These are phyloP conservation scores for Ophiocytium majus DNA, from an alignment of 352 stramenopile species.

Conservation along the genomic window DNA sequence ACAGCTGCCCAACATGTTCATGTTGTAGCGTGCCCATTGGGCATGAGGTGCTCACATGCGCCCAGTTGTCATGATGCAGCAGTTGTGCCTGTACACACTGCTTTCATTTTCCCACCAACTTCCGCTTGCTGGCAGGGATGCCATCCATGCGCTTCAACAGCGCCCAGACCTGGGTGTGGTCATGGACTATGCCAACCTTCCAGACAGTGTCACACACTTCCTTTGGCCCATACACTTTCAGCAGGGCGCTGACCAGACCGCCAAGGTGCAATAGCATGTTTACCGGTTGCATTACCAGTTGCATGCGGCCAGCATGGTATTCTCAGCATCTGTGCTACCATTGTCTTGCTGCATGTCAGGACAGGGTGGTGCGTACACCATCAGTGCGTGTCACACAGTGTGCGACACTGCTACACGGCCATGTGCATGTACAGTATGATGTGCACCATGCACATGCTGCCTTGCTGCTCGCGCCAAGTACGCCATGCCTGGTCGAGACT, in stretches of 20 bases:
- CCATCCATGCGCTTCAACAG: background rate
- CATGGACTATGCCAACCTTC: conserved; percentile 48
- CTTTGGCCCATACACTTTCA: conserved; percentile 37
- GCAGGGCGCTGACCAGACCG: conserved; percentile 13
- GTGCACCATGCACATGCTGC: background rate
- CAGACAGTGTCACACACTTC: conserved; percentile 27
- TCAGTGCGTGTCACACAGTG: background rate
- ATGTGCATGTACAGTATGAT: background rate
- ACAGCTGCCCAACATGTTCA: background rate
- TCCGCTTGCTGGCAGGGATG: background rate
- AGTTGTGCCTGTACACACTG: background rate
- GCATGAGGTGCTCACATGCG: background rate
- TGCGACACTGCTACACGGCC: background rate
- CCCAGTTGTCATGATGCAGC: background rate
- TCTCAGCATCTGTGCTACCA: too few species aligned
- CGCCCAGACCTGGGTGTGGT: conserved; percentile 24
- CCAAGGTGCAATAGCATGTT: too few species aligned
- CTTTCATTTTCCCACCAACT: conserved; percentile 18
- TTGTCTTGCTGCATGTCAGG: too few species aligned
- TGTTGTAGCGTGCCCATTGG: background rate
- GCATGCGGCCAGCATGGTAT: too few species aligned
- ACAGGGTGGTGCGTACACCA: conserved; percentile 1
- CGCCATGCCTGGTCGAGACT: background rate
- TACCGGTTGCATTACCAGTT: background rate
- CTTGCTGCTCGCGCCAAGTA: background rate